Evolutionary conservation across 768 basidiomycete species (phyloP).

Genomic region (Phlegmacium glaucopus): DNA sequence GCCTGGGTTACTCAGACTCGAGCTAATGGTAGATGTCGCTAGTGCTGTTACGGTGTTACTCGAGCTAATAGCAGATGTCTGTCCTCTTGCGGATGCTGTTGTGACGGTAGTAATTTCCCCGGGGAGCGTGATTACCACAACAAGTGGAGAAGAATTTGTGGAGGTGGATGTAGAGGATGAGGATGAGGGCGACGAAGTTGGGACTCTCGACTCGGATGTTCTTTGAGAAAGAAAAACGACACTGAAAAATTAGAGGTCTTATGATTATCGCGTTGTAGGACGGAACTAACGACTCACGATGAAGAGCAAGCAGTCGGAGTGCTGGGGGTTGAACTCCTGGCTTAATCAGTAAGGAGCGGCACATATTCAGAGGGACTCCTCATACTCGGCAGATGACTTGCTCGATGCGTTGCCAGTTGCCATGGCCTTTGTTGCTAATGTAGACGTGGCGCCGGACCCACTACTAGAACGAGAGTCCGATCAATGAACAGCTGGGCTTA

Average conservation of each 20-base stretch:
- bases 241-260: not conserved
- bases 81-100: too few relatives aligned
- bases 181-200: too few relatives aligned
- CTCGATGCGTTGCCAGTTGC: not conserved
- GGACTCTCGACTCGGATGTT: too few relatives aligned
- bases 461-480: not conserved
- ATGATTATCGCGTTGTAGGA: not conserved
- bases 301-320: conserved; percentile 5
- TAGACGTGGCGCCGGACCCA: not conserved
- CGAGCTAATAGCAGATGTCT: too few relatives aligned
- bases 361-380: not conserved
- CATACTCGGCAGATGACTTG: not conserved
- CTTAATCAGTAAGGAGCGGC: not conserved
- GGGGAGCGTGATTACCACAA: too few relatives aligned
- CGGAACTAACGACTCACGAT: not conserved
- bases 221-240: too few relatives aligned
- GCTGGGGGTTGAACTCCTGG: not conserved
- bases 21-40: not conserved
- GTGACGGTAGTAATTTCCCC: too few relatives aligned
- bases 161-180: too few relatives aligned
- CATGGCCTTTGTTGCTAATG: too few relatives aligned
- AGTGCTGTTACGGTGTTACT: too few relatives aligned
- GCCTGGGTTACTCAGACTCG: conserved; percentile 4
- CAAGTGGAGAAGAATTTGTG: too few relatives aligned
- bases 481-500: not conserved